phyloP scores from a whole-genome alignment of 257 asterid genomes.

The Capsicum baccatum region DNA sequence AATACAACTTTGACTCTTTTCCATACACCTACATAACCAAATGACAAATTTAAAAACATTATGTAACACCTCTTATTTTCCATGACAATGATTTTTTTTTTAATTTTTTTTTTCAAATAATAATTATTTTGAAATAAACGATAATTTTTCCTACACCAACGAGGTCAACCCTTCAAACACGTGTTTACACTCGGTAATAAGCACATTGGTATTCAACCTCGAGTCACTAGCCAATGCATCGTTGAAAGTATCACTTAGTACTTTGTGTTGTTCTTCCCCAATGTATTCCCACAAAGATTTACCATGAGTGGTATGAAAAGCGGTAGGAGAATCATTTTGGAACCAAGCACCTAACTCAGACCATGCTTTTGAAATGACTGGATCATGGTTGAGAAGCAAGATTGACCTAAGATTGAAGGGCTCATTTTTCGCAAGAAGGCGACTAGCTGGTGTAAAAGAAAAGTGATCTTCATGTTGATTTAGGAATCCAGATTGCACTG shows the following conservation, averaged over 20 bases:
- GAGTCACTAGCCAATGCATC: slow-evolving; percentile 25
- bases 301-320: slow-evolving; percentile 24
- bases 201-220: not conserved
- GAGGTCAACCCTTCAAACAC: not conserved
- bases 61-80: too few species aligned
- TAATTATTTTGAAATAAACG: too few species aligned
- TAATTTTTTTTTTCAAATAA: too few species aligned
- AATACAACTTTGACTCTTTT: too few species aligned
- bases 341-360: slow-evolving; percentile 11
- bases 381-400: not conserved
- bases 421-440: slow-evolving; percentile 10
- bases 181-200: not conserved
- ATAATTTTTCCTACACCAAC: too few species aligned
- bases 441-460: slow-evolving; percentile 21
- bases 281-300: slow-evolving; percentile 2
- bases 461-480: slow-evolving; percentile 27
- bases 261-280: not conserved
- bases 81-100: too few species aligned
- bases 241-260: not conserved
- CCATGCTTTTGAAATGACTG: slow-evolving; percentile 5
- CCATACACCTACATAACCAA: too few species aligned
- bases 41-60: too few species aligned
- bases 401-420: slow-evolving; percentile 18
- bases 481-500: slow-evolving; percentile 23
- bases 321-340: slow-evolving; percentile 4